phyloP scores from a whole-genome alignment of 345 rosid genomes.

The Gossypium bickii region DNA sequence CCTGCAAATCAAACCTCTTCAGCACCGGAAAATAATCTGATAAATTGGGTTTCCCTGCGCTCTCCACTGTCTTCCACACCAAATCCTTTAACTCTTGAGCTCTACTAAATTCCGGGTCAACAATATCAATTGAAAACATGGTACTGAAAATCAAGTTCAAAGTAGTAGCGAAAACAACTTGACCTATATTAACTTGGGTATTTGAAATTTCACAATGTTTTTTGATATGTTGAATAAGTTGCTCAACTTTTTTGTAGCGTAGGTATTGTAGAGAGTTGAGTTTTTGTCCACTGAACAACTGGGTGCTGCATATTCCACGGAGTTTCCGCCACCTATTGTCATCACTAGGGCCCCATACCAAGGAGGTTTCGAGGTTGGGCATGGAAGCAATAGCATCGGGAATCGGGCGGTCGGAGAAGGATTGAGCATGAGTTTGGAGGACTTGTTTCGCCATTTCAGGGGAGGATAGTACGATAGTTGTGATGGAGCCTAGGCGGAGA shows the following conservation, averaged over 20 bases:
- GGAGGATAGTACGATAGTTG: conserved; percentile 30
- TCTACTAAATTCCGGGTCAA: conserved; percentile 21
- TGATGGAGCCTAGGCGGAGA: conserved; percentile 31
- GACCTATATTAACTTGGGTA: conserved; percentile 23
- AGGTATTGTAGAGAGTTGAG: conserved; percentile 29
- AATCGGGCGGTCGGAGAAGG: conserved; percentile 27
- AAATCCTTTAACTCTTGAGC: conserved; percentile 38
- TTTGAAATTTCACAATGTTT: conserved; percentile 8
- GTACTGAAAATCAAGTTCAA: conserved; percentile 34
- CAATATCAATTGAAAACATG: conserved; percentile 33
- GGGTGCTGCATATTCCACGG: conserved; percentile 34
- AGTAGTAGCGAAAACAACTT: conserved; percentile 25
- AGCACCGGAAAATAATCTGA: conserved; percentile 38
- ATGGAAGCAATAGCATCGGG: conserved; percentile 27
- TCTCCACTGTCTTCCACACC: conserved; percentile 32
- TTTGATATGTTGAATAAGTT: conserved; percentile 26
- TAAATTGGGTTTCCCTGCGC: conserved; percentile 32
- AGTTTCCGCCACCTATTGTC: conserved; percentile 33
- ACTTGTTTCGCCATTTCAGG: conserved; percentile 30
- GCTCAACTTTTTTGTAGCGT: conserved; percentile 27
- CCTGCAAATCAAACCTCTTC: conserved; percentile 31
- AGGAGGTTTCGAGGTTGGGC: conserved; percentile 27
- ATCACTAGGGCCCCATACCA: conserved; percentile 31
- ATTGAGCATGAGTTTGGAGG: conserved; percentile 31
- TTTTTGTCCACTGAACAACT: conserved; percentile 25